These are phyloP conservation scores for Groenewaldozyma tartarivorans DNA, from an alignment of 805 yeast genomes.

Conservation along the genomic window DNA sequence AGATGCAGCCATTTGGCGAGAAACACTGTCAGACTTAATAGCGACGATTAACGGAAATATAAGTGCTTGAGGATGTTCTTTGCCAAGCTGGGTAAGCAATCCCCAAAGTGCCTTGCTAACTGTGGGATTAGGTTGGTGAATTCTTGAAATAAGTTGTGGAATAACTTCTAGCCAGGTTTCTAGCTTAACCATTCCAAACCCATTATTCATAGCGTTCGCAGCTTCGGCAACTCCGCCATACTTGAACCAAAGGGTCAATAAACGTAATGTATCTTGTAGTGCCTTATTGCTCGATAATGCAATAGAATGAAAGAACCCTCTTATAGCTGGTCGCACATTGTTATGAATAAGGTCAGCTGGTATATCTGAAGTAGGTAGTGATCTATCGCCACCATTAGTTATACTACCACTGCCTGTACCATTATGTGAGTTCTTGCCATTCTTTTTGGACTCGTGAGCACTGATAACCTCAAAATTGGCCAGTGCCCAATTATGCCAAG, in stretches of 20 bases:
- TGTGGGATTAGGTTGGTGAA: constrained; percentile 85
- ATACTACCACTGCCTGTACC: not conserved
- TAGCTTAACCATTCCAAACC: constrained; percentile 77
- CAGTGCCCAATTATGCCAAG: constrained; percentile 99
- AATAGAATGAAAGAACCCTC: constrained; percentile 92
- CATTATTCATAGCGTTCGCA: constrained; percentile 81
- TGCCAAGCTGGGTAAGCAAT: constrained; percentile 76
- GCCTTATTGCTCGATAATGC: constrained; percentile 80
- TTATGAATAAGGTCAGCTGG: constrained; percentile 48
- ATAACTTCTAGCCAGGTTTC: constrained; percentile 94
- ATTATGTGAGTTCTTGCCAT: constrained; percentile 1
- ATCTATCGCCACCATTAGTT: not conserved
- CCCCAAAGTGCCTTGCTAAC: constrained; percentile 77
- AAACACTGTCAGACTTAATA: constrained; percentile 82
- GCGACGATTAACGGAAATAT: constrained; percentile 95
- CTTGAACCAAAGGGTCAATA: constrained; percentile 89
- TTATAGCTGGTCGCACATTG: constrained; percentile 92
- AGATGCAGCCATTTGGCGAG: constrained; percentile 84
- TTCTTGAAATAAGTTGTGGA: constrained; percentile 92
- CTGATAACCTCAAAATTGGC: constrained; percentile 95
- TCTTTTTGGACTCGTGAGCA: constrained; percentile 9
- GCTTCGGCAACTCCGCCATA: constrained; percentile 93
- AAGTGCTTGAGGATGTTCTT: constrained; percentile 94
- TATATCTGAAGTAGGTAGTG: not conserved
- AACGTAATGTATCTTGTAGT: constrained; percentile 81